Evolutionary conservation across 306 rosid species (phyloP).

Genomic region (Cicer chorassanicum): DNA sequence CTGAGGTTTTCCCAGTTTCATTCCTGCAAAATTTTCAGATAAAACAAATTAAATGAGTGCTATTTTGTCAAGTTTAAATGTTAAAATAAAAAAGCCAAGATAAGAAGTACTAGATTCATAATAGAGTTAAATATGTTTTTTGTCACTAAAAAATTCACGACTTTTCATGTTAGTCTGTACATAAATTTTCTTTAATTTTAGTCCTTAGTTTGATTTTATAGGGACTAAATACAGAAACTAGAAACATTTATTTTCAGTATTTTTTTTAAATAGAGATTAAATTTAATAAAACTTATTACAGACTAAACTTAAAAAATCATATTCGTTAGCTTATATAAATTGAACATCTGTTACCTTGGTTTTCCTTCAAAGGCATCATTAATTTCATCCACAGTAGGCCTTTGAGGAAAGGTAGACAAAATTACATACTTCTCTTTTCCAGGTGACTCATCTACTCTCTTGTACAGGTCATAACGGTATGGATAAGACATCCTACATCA

Average conservation of each 20-base stretch:
- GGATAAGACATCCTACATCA: constrained; percentile 62
- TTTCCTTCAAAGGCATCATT: constrained; percentile 76
- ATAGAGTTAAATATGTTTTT: too few species aligned
- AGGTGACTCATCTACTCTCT: constrained; percentile 75
- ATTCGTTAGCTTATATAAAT: not conserved
- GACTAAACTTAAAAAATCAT: too few species aligned
- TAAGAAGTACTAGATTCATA: constrained; percentile 1
- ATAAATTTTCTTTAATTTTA: too few species aligned
- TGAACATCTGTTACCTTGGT: constrained; percentile 53
- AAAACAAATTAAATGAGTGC: constrained; percentile 28
- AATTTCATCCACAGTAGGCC: constrained; percentile 72
- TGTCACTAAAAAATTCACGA: too few species aligned
- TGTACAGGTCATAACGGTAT: constrained; percentile 72
- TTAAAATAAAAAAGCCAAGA: not conserved
- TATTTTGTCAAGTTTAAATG: constrained; percentile 25
- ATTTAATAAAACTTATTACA: too few species aligned
- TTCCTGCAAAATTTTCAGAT: constrained; percentile 57
- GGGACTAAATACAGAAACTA: too few species aligned
- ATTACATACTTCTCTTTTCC: constrained; percentile 76
- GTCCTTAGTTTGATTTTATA: too few species aligned
- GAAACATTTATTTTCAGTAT: too few species aligned
- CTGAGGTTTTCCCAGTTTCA: constrained; percentile 57
- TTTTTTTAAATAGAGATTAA: too few species aligned
- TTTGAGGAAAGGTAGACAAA: constrained; percentile 63
- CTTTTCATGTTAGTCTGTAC: too few species aligned